Conservation (phyloP, 345 rosid species). For the Trapa incisa region DNA sequence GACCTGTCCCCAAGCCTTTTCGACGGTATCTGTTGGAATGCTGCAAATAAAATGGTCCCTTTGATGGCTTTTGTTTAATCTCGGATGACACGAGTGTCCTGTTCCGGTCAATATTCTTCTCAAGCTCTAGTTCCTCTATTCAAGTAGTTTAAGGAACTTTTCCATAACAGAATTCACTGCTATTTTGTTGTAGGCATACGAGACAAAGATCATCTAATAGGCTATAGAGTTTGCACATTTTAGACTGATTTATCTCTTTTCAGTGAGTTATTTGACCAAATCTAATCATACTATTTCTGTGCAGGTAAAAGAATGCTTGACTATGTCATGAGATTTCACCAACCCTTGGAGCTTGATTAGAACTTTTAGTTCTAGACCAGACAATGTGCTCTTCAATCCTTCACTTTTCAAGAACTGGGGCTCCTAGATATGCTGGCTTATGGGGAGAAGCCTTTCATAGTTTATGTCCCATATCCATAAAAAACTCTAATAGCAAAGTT, state of each 20-base stretch:
- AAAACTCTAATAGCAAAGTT: conserved; percentile 21
- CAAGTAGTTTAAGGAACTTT: no score
- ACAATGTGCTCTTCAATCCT: conserved; percentile 53
- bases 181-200: not conserved
- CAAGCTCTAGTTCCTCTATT: no score
- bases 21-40: not conserved
- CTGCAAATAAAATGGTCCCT: not conserved
- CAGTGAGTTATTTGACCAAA: not conserved
- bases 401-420: conserved; percentile 46
- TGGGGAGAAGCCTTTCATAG: conserved; percentile 32
- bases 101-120: no score
- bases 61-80: not conserved
- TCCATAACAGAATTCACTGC: not conserved
- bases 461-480: conserved; percentile 16
- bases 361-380: conserved; percentile 17
- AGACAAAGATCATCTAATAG: not conserved
- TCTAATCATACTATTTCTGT: not conserved
- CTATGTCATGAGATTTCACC: conserved; percentile 9
- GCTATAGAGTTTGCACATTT: not conserved
- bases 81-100: not conserved
- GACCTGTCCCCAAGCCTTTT: not conserved
- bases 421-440: conserved; percentile 31
- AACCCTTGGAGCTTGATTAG: not conserved
- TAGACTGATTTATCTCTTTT: not conserved
- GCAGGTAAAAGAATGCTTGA: conserved; percentile 1